phyloP scores from a whole-genome alignment of 1,139 yeast genomes.

The Lodderomyces parapsilosis region DNA sequence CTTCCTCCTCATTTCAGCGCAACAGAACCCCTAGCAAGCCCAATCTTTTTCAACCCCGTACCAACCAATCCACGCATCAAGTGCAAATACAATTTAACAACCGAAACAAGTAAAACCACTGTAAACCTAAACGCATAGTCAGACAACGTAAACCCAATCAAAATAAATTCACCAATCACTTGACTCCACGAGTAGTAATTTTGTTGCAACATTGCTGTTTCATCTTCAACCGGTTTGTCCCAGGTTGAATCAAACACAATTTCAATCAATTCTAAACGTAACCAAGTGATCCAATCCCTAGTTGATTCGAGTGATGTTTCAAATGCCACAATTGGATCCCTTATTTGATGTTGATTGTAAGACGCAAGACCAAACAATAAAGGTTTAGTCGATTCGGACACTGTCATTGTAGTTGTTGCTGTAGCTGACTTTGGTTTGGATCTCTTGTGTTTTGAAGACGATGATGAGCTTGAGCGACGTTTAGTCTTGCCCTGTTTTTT shows the following conservation, averaged over 20 bases:
- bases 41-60: not conserved
- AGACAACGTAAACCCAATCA: slow-evolving; percentile 1
- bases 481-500: not conserved
- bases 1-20: not conserved
- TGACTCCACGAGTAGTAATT: not conserved
- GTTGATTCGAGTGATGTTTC: not conserved
- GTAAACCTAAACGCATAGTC: not conserved
- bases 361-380: not conserved
- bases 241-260: not conserved
- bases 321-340: not conserved
- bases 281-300: not conserved
- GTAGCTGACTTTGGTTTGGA: not conserved
- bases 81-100: slow-evolving; percentile 2
- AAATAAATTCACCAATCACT: slow-evolving; percentile 1
- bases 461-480: not conserved
- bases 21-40: not conserved
- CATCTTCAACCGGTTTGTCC: not conserved
- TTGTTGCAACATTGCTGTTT: not conserved
- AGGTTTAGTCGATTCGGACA: not conserved
- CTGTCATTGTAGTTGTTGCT: not conserved
- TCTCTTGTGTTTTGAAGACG: not conserved
- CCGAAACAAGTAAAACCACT: not conserved
- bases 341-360: not conserved
- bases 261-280: slow-evolving; percentile 1
- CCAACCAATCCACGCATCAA: not conserved